Evolutionary conservation across 148 eudicot species (phyloP), one percentile per base, ranked within the genome.

Genomic region (Rhododendron simsii): DNA sequence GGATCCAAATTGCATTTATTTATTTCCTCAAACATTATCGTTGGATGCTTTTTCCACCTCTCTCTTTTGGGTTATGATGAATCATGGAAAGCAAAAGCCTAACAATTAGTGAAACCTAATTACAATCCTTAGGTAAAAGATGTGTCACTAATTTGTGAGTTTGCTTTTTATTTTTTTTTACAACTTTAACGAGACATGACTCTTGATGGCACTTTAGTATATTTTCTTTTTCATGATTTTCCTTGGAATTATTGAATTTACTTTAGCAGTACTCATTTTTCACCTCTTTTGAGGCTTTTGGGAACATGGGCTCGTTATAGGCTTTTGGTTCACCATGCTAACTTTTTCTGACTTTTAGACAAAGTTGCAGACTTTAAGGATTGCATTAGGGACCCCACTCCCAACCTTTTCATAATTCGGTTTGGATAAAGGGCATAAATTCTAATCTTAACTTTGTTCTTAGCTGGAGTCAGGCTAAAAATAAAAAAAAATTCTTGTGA

Each of bases 161-260:
- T 50, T 59, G 71, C 28, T 39, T 85, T 44, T 85, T 4, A 55
- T 20, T 85, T 81, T 6, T 6, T 41, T 41, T 71, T 48, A 21
- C 1, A 80, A 69, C 90, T 89, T 86, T 89, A 84, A 37, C 26
- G 82, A 84, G 87, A 89, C 88, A 83, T 86, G 82, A 80, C 88
- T 71, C 45, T 73, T 84, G 83, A 84, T 87, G 41, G 41, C 81
- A 48, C 85, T 83, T 83, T 61, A 83, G 44, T 18, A 37, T 80
- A 50, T 80, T 55, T 79, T 84, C 44, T 57, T 86, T 83, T 86
- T 44, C 37, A 86, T 86, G 87, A 86, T 89, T 86, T 83, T 84
- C 80, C 86, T 86, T 86, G 90, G 81, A 89, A 86, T 86, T 30
- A 86, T 86, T 80, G 85, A 75, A 16, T 80, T 84, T 84, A 50